Base-by-base conservation (phyloP, 768 basidiomycete genomes). In the Lentinula lateritia region DNA sequence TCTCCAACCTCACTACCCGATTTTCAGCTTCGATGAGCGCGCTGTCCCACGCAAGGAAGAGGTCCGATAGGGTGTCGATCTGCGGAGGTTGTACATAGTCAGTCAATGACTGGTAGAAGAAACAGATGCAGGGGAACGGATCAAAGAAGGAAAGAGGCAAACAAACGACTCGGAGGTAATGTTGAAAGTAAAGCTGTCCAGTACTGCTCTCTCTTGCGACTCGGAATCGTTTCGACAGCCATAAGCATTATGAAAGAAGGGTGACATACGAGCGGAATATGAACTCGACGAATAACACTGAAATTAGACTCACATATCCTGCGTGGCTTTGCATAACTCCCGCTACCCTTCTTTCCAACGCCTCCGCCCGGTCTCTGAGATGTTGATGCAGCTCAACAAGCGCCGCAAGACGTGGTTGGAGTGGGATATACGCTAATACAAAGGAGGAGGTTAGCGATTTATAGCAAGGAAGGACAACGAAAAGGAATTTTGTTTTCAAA, bases 41-140 rank as follows among this genome's bases (percentile, higher is more conserved):
- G 61, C 93, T 90, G 65, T 93, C 90, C 92, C 92, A 94, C 13
- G 83, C 83, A 6, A 94, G 88, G 63, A 94, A 93, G 20, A 93
- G 75, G 65, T 93, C 91, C 12, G 92, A 93, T 1, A 93, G 77
- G 1, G 85, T 83, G 67, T 92, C 92, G 8, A 92, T 86, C 92
- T 93, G 16, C 6, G 1, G 23, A 3, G 23, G 1, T 23, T 23
- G 23, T 23, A 23, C 23, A 23, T 23, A 23, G 23, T 23, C 23
- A 23, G 3, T 23, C 23, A 23, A 1, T 23, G 23, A 23, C n/a
- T 56, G 32, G 5, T n/a, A 61, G 36, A 54, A 50, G 34, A 36
- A 55, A 35, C 2, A 38, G 2, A 54, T 5, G 34, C n/a, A 54
- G n/a, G 18, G 28, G 4, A 1, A 36, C 38, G n/a, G n/a, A n/a